Percentiles rank a stretch among this genome's conserved stretches.
phyloP scores from a whole-genome alignment of 2,329 filamentous ascomycete genomes.

The Hypoxylon sp. region DNA sequence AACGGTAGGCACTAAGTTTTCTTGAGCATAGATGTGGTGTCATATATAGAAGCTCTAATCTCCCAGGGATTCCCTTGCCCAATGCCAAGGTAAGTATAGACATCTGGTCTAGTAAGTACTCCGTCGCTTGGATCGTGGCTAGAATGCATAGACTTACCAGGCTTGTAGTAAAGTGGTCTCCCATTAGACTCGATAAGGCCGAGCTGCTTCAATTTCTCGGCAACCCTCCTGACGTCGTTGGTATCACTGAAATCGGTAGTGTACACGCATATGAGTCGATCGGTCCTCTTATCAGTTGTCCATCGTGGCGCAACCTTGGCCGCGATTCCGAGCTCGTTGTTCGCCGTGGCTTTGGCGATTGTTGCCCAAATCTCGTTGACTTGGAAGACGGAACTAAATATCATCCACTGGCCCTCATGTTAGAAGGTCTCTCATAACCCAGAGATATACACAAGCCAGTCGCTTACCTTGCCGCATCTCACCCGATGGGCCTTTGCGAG shows the following conservation, averaged over 20 bases:
- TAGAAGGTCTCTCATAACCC: neutral
- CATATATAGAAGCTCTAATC: constrained; percentile 66
- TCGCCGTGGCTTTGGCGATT: constrained; percentile 71
- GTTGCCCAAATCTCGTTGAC: constrained; percentile 71
- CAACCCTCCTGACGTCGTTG: constrained; percentile 72
- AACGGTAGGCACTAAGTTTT: constrained; percentile 22
- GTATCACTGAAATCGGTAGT: constrained; percentile 76
- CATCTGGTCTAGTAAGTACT: constrained; percentile 56
- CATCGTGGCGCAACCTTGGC: constrained; percentile 75
- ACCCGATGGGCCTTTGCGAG: constrained; percentile 67
- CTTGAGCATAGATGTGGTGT: constrained; percentile 53
- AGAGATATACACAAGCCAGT: neutral
- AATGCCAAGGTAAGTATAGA: constrained; percentile 72
- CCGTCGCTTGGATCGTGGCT: neutral
- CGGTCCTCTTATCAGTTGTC: constrained; percentile 51
- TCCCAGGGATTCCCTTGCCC: constrained; percentile 67
- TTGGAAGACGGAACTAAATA: constrained; percentile 65
- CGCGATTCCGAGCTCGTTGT: constrained; percentile 72
- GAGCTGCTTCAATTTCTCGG: constrained; percentile 67
- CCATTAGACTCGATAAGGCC: constrained; percentile 61
- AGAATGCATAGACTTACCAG: constrained; percentile 57
- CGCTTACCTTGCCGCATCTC: constrained; percentile 69
- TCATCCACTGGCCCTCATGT: constrained; percentile 66
- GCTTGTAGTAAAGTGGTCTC: constrained; percentile 78
- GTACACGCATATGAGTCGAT: constrained; percentile 77